Percentiles rank a stretch among this genome's conserved stretches.
These are phyloP conservation scores for Fraxinus angustifolia DNA, from an alignment of 305 asterid species.

Conservation along the genomic window DNA sequence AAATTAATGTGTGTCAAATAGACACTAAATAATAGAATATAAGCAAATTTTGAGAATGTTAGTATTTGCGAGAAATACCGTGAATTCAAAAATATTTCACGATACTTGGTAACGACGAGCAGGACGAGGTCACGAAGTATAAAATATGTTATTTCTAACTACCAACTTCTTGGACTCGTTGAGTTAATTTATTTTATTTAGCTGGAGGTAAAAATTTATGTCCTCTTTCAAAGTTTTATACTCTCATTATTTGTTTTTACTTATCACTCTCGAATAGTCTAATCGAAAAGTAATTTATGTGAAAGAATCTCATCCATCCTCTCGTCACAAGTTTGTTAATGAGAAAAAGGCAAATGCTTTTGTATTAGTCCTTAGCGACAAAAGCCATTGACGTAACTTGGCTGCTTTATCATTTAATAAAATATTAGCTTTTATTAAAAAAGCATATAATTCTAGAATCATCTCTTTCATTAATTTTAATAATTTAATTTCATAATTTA, in stretches of 20 bases:
- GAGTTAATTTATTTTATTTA: no score
- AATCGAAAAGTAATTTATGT: neutral
- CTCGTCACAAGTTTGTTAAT: neutral
- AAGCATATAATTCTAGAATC: neutral
- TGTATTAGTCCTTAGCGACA: neutral
- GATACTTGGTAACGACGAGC: no score
- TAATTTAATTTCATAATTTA: no score
- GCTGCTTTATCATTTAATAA: neutral
- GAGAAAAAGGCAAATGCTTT: neutral
- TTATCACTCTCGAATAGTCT: no score
- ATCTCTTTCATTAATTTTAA: neutral
- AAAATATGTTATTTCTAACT: no score
- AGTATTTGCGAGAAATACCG: no score
- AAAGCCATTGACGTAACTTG: neutral
- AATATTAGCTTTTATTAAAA: no score
- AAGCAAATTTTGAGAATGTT: no score
- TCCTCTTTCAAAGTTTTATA: neutral
- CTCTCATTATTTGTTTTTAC: neutral
- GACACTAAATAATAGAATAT: no score
- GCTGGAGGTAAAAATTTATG: neutral
- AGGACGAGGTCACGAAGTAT: no score
- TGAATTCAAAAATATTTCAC: no score
- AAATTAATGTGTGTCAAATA: no score
- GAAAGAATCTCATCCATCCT: neutral
- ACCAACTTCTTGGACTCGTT: neutral